Evolutionary conservation across 805 yeast genomes (phyloP), one percentile per base, ranked within the genome.

Genomic region (Pichia occidentalis): DNA sequence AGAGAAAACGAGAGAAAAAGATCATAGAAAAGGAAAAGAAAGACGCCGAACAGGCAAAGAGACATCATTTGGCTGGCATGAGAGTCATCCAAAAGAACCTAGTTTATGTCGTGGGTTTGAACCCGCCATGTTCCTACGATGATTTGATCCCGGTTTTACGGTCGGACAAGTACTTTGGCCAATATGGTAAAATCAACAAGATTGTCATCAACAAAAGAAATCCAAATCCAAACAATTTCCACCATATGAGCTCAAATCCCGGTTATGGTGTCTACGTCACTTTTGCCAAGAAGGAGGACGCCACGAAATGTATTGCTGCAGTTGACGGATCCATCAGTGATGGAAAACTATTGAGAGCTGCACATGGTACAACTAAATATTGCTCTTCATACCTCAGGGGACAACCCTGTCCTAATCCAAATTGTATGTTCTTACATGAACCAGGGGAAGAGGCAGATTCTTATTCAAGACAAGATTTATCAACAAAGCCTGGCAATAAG

Each of bases 391-490:
- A 92, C 57, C 66, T 92, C 47, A 73, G 97, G 50, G 97, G 96
- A 25, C 94, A 85, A 58, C 81, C 92, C 8, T 92, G 99, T 64
- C 98, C 95, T 43, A 92, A 92, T 62, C 97, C 97, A 45, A 86
- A 87, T 56, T 92, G 99, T 71, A 92, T 92, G 98, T 92, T 92
- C 54, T 70, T 92, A 53, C 99, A 92, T 60, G 98, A 92, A 62
- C 98, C 98, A 6, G 98, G 99, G 42, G 99, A 92, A 67, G 98
- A 92, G 60, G 97, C 97, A 2, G 98, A 92, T 53, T 83, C 95
- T 9, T 90, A 85, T 63, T 85, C 95, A 20, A 78, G 96, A 60
- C 87, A 85, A 54, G 94, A 85, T 54, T 68, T 85, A 52, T 77
- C 87, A 5, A 83, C 92, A 4, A 81, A 84, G 57, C 78, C 77